Base-by-base conservation (phyloP, 495 filamentous ascomycete species). In the Podospora anserina region DNA sequence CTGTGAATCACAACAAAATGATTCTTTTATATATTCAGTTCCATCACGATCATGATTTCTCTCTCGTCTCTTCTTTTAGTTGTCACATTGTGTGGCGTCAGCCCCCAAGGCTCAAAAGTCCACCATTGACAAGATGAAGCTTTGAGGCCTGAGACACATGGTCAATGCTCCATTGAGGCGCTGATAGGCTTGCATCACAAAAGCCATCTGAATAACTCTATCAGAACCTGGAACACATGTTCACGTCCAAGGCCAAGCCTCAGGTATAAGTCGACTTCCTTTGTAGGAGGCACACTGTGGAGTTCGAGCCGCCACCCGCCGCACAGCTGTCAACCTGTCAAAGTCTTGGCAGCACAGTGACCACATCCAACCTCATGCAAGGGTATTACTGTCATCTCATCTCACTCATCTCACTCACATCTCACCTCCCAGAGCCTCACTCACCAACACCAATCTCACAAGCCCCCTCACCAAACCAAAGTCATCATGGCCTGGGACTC, bases 401-500 rank as follows among this genome's bases (percentile, higher is more conserved):
- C 55, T 58, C 55, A 58, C 15, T 20, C 54, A 56, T 56, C 54
- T 58, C 55, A 58, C 23, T 9, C 7, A 58, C 19, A 19, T 26
- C n/a, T 58, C 55, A 58, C 23, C 23, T 26, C 4, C n/a, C 55
- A 20, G 23, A 19, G 23, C 23, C 55, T 58, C 55, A 58, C n/a
- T 58, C 55, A 58, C 23, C 23, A 23, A 23, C n/a, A 20, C 18
- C 55, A 58, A 2, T 58, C n/a, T 26, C 55, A 58, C n/a, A 58
- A 58, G 3, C 23, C 55, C 55, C 5, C 18, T n/a, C 6, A 5
- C 34, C 34, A 39, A 39, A 39, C 1, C 55, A 19, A 65, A 56
- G 11, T 27, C 64, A 63, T 62, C 65, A 73, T 80, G 73, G 76
- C 78, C 61, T 74, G 75, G 71, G 72, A 74, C 61, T 72, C 71